Conservation (phyloP, 495 filamentous ascomycete species). For the Hypomontagnella monticulosa region DNA sequence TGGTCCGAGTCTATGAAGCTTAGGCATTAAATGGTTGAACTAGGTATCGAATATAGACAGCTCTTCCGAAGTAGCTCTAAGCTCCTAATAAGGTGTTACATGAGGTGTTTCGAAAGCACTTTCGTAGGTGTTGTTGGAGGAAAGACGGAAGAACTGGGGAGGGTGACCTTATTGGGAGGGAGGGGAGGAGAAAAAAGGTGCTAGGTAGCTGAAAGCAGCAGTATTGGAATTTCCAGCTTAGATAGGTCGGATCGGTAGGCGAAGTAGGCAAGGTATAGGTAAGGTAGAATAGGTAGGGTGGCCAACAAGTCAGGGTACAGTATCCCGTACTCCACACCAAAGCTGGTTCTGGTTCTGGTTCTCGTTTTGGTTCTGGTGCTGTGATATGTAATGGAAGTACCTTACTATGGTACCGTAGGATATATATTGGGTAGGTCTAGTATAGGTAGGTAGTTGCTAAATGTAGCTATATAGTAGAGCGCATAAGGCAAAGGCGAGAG, state of each 20-base stretch:
- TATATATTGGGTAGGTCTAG: background rate
- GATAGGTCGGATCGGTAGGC: slow-evolving; percentile 27
- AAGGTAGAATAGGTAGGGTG: slow-evolving; percentile 22
- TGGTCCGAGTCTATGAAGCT: slow-evolving; percentile 33
- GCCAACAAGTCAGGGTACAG: slow-evolving; percentile 13
- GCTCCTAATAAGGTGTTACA: slow-evolving; percentile 54
- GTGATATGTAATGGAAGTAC: no score
- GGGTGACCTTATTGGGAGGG: slow-evolving; percentile 49
- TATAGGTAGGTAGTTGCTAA: background rate
- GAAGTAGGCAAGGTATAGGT: slow-evolving; percentile 9
- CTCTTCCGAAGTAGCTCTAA: slow-evolving; percentile 44
- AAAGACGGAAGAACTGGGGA: slow-evolving; percentile 39
- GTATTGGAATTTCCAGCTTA: slow-evolving; percentile 39
- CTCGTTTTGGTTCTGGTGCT: background rate
- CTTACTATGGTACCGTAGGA: background rate
- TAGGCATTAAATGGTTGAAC: slow-evolving; percentile 32
- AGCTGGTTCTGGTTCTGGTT: slow-evolving; percentile 5
- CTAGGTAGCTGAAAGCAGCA: slow-evolving; percentile 41
- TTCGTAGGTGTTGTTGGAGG: slow-evolving; percentile 36
- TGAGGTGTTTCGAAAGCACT: slow-evolving; percentile 59
- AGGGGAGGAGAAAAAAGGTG: slow-evolving; percentile 43
- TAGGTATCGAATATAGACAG: slow-evolving; percentile 20
- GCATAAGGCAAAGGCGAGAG: slow-evolving; percentile 4
- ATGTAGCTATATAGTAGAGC: background rate
- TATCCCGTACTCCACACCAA: slow-evolving; percentile 16